Evolutionary conservation across 495 filamentous ascomycete genomes (phyloP).

Genomic region (Xylaria telfairii): DNA sequence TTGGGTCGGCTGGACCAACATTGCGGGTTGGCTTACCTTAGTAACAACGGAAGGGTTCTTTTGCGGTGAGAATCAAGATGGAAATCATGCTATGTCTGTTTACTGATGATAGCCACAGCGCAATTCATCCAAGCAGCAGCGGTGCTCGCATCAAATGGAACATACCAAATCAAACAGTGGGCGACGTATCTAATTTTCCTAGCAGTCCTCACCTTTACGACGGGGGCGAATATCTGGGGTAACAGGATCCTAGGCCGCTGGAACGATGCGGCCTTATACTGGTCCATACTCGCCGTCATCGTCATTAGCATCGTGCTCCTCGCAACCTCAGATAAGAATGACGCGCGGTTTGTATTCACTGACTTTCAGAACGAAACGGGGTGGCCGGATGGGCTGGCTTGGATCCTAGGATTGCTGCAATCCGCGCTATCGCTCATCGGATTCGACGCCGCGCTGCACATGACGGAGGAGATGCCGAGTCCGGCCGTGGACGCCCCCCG

Average conservation of each 20-base stretch:
- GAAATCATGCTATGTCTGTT: not conserved
- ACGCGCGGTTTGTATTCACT: constrained; percentile 58
- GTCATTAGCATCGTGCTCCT: constrained; percentile 48
- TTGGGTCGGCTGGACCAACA: constrained; percentile 48
- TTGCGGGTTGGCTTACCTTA: constrained; percentile 48
- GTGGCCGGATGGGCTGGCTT: constrained; percentile 67
- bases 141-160: constrained; percentile 40
- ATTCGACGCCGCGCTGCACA: constrained; percentile 68
- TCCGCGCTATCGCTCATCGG: constrained; percentile 66
- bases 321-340: constrained; percentile 43
- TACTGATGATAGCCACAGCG: constrained; percentile 24
- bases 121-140: constrained; percentile 43
- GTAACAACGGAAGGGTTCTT: constrained; percentile 47
- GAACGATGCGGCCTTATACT: constrained; percentile 46
- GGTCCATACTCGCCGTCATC: constrained; percentile 45
- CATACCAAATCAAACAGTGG: constrained; percentile 40
- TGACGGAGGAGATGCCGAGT: constrained; percentile 58
- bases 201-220: constrained; percentile 42
- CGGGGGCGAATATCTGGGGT: constrained; percentile 41
- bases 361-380: constrained; percentile 66
- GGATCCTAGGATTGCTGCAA: constrained; percentile 68
- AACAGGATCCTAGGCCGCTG: constrained; percentile 42
- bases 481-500: constrained; percentile 44
- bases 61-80: constrained; percentile 31
- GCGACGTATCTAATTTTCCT: constrained; percentile 45